Evolutionary conservation across 768 basidiomycete species (phyloP).

Genomic region (Phanerochaete sordida): DNA sequence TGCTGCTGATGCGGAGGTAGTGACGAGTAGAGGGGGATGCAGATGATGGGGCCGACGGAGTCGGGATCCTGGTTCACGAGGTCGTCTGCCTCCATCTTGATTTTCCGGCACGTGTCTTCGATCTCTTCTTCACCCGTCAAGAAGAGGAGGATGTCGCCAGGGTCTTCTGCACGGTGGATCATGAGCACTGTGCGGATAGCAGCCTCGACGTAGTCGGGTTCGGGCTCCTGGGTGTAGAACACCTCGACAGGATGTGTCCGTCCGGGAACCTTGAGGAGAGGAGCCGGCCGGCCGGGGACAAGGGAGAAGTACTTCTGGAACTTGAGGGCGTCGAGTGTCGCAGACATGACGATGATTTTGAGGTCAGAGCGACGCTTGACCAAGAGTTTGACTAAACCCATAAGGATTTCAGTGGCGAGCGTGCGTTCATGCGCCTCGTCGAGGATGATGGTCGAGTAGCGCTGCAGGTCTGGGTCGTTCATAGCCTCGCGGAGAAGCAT

Average conservation of each 20-base stretch:
- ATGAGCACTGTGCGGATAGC: conserved; percentile 94
- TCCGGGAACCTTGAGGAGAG: conserved; percentile 27
- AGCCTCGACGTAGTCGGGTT: conserved; percentile 95
- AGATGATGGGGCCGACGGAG: conserved; percentile 80
- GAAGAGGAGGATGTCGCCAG: conserved; percentile 91
- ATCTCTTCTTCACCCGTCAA: conserved; percentile 98
- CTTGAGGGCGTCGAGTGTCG: conserved; percentile 94
- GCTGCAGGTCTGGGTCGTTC: conserved; percentile 85
- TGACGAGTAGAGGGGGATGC: conserved; percentile 93
- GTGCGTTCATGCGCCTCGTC: conserved; percentile 99
- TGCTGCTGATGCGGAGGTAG: conserved; percentile 95
- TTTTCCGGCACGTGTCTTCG: conserved; percentile 92
- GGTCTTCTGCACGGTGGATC: conserved; percentile 95
- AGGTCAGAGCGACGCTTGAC: conserved; percentile 80
- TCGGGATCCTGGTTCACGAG: conserved; percentile 66
- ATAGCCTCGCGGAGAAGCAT: conserved; percentile 98
- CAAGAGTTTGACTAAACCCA: conserved; percentile 90
- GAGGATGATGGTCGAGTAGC: conserved; percentile 98
- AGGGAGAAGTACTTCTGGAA: conserved; percentile 90
- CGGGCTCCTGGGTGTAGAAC: conserved; percentile 89
- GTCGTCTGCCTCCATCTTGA: conserved; percentile 88
- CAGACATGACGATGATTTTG: conserved; percentile 98
- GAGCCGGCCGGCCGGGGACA: conserved; percentile 17
- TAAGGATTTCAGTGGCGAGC: conserved; percentile 95
- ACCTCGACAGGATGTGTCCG: conserved; percentile 88